Evolutionary conservation across 208 protist genomes (phyloP).

Genomic region (Tritrichomonas musculus): DNA sequence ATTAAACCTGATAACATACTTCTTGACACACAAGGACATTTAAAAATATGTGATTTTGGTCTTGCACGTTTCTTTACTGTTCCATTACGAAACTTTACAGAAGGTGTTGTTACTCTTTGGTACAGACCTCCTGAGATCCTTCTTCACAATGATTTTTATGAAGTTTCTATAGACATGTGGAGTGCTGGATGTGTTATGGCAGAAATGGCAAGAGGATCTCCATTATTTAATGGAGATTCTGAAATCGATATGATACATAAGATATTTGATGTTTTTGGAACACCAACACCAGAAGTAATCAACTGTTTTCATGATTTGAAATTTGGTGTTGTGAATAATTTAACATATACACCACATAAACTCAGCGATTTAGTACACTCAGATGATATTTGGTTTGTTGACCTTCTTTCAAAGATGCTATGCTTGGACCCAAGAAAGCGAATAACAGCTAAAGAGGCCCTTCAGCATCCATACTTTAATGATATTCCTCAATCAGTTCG

Average conservation of each 20-base stretch:
- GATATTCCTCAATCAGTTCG: constrained; percentile 1
- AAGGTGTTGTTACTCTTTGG: constrained; percentile 36
- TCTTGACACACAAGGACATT: constrained; percentile 56
- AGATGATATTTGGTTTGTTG: neutral
- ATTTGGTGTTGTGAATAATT: neutral
- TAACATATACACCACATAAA: neutral
- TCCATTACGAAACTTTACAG: constrained; percentile 41
- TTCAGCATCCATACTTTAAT: constrained; percentile 32
- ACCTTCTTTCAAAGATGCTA: neutral
- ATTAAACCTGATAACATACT: constrained; percentile 76
- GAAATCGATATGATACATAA: neutral
- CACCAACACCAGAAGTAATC: neutral
- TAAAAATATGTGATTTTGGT: constrained; percentile 66
- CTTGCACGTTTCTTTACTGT: constrained; percentile 55
- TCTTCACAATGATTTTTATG: constrained; percentile 19
- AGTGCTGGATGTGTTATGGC: constrained; percentile 36
- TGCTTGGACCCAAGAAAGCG: neutral
- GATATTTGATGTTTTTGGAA: constrained; percentile 32
- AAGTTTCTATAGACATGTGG: constrained; percentile 37
- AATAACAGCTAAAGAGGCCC: neutral
- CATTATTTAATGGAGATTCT: constrained; percentile 10
- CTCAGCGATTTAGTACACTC: neutral
- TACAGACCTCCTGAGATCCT: constrained; percentile 40
- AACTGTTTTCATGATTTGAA: neutral
- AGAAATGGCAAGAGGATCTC: constrained; percentile 32